Conservation (phyloP, 306 rosid species). For the Erythrophleum fordii region DNA sequence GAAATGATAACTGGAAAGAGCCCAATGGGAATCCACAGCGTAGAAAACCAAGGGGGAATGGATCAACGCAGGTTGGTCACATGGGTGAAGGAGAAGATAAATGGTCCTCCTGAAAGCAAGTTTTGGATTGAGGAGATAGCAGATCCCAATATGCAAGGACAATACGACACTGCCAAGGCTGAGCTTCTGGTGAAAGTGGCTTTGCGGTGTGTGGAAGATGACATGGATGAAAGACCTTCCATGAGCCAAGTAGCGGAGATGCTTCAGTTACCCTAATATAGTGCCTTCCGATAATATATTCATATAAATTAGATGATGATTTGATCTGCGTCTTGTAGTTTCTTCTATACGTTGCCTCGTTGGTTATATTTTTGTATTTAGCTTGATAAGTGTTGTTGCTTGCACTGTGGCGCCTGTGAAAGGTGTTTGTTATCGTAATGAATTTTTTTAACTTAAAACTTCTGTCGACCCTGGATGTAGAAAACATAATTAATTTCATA, state of each 20-base stretch:
- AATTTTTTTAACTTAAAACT: too few relatives aligned
- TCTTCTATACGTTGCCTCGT: too few relatives aligned
- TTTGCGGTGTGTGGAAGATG: constrained; percentile 61
- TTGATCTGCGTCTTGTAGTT: too few relatives aligned
- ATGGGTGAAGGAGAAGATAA: constrained; percentile 49
- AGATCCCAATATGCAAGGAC: constrained; percentile 49
- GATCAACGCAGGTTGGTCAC: constrained; percentile 47
- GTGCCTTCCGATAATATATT: too few relatives aligned
- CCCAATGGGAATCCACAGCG: constrained; percentile 35
- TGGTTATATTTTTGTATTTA: too few relatives aligned
- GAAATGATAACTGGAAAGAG: constrained; percentile 67
- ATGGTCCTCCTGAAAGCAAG: background rate
- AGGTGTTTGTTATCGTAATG: too few relatives aligned
- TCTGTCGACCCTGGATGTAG: too few relatives aligned
- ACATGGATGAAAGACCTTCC: constrained; percentile 61
- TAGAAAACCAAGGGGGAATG: constrained; percentile 25
- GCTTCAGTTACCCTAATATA: constrained; percentile 40
- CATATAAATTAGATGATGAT: too few relatives aligned
- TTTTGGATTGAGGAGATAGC: constrained; percentile 52
- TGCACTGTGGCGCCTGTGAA: too few relatives aligned
- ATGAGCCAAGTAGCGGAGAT: constrained; percentile 64
- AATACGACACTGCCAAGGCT: constrained; percentile 36
- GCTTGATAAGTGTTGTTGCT: too few relatives aligned
- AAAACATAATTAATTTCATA: too few relatives aligned
- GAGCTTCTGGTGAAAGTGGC: constrained; percentile 52